Percentiles rank a stretch among this genome's conserved stretches.
Evolutionary conservation across 2,329 filamentous ascomycete genomes (phyloP).

Genomic region (Aureobasidium lini): DNA sequence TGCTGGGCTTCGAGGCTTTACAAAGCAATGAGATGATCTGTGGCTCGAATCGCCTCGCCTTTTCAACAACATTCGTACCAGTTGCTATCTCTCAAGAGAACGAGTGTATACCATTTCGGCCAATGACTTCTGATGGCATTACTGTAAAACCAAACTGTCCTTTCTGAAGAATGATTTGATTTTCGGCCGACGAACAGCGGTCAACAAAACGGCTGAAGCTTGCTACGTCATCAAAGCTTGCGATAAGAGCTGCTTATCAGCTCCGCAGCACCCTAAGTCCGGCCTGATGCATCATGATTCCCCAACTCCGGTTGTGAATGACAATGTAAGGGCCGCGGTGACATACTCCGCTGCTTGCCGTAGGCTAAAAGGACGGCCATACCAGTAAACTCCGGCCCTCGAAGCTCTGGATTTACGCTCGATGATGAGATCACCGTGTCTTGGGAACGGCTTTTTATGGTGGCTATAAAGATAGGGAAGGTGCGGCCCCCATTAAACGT

Average conservation of each 20-base stretch:
- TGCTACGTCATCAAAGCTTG: not conserved
- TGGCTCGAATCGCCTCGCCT: no score
- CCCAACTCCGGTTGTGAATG: not conserved
- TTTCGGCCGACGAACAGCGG: not conserved
- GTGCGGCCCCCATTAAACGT: not conserved
- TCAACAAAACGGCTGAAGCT: not conserved
- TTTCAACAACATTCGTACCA: no score
- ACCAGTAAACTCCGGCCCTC: not conserved
- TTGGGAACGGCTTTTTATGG: not conserved
- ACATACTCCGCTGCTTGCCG: not conserved
- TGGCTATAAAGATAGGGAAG: not conserved
- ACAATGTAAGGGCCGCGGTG: not conserved
- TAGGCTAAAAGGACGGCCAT: not conserved
- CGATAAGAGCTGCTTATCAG: not conserved
- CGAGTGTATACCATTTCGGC: no score
- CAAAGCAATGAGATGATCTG: no score
- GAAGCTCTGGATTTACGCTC: slow-evolving; percentile 2
- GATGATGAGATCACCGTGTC: slow-evolving; percentile 6
- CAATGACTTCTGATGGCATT: no score
- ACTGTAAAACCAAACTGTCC: not conserved
- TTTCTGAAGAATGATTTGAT: not conserved
- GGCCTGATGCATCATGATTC: not conserved
- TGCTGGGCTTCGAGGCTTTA: no score
- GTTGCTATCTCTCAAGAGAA: no score
- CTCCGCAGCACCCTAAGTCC: not conserved